Percentiles rank a stretch among this genome's conserved stretches.
These are phyloP conservation scores for Cucurbita moschata DNA, from an alignment of 306 rosid species.

Conservation along the genomic window DNA sequence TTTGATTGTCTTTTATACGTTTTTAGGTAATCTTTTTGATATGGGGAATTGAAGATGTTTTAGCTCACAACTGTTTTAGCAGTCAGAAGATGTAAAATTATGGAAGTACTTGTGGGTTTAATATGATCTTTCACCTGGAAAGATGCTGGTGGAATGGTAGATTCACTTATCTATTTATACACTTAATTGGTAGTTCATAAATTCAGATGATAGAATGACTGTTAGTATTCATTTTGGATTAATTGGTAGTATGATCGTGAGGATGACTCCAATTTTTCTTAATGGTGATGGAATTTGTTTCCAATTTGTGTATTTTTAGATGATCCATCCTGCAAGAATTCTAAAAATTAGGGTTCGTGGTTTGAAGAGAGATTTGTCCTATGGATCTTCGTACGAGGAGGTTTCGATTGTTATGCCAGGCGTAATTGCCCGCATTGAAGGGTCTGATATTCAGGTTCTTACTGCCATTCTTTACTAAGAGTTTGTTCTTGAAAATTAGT, in stretches of 20 bases:
- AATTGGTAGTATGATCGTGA: neutral
- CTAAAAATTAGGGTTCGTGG: conserved; percentile 78
- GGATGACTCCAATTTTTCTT: neutral
- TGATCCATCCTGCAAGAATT: conserved; percentile 60
- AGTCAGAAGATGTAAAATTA: neutral
- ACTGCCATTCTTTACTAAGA: neutral
- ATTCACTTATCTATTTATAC: neutral
- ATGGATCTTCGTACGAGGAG: conserved; percentile 74
- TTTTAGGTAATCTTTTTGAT: neutral
- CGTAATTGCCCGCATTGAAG: conserved; percentile 73
- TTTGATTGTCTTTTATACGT: neutral
- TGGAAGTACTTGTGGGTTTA: neutral
- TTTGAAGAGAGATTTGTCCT: conserved; percentile 64
- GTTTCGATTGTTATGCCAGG: conserved; percentile 72
- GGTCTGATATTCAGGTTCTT: conserved; percentile 70
- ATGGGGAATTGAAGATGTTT: neutral
- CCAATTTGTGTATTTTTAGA: conserved; percentile 22
- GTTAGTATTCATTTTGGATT: neutral
- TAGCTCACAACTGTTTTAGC: neutral
- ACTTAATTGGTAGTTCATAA: neutral
- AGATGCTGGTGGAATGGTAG: neutral
- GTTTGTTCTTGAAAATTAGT: neutral
- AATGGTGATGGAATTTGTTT: conserved; percentile 3
- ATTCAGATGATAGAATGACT: neutral
- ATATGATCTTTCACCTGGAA: neutral